Evolutionary conservation across 495 filamentous ascomycete genomes (phyloP).

Genomic region (Neurospora sp.): DNA sequence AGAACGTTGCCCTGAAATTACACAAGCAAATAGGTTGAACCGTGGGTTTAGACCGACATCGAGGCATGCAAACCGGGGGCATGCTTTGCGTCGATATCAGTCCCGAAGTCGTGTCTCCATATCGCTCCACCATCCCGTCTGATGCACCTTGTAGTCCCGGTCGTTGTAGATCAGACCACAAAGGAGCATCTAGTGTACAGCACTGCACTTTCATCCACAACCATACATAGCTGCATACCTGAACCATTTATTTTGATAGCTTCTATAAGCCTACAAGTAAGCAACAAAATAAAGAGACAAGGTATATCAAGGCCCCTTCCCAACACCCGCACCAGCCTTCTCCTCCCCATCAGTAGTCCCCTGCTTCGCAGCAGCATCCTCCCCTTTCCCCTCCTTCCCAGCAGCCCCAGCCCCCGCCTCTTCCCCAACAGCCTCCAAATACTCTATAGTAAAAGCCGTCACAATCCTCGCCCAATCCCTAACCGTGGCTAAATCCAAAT

Average conservation of each 20-base stretch:
- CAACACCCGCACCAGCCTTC: not conserved
- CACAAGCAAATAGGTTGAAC: no score
- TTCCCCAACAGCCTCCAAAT: constrained; percentile 47
- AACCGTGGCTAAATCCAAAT: constrained; percentile 67
- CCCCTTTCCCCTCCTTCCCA: not conserved
- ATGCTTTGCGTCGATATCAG: not conserved
- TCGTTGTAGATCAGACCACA: not conserved
- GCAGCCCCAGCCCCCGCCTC: not conserved
- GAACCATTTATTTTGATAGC: not conserved
- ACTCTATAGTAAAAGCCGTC: constrained; percentile 74
- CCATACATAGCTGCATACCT: not conserved
- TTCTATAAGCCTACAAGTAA: not conserved
- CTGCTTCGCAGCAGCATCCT: not conserved
- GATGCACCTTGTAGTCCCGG: not conserved
- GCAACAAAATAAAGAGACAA: not conserved
- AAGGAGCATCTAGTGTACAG: not conserved
- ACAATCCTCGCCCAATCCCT: constrained; percentile 76
- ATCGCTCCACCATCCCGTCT: not conserved
- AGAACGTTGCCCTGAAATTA: no score
- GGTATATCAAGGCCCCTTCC: not conserved
- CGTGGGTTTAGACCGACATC: no score
- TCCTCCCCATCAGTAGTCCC: not conserved
- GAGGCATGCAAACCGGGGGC: not conserved
- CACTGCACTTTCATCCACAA: not conserved
- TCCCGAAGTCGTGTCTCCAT: not conserved